These are phyloP conservation scores for Clavariopsis aquatica DNA, from an alignment of 495 filamentous ascomycete species.

Conservation along the genomic window DNA sequence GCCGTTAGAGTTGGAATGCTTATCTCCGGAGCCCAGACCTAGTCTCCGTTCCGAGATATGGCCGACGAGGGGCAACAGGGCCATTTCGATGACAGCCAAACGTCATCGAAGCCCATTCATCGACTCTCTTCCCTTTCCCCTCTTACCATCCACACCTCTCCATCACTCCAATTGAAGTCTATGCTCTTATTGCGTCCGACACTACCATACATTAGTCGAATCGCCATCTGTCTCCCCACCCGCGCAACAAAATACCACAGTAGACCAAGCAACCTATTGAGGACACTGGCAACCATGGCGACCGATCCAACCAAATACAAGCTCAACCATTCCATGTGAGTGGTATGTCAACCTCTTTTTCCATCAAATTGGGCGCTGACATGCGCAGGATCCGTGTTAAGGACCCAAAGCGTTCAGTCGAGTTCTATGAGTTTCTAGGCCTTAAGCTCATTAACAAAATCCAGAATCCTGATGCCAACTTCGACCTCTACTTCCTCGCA, in stretches of 20 bases:
- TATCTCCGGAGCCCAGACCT: not conserved
- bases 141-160: not conserved
- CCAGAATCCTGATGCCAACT: slow-evolving; percentile 74
- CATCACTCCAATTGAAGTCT: slow-evolving; percentile 2
- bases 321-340: slow-evolving; percentile 44
- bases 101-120: not conserved
- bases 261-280: not conserved
- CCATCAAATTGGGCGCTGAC: not conserved
- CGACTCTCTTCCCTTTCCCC: not conserved
- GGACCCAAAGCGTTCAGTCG: slow-evolving; percentile 87
- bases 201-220: not conserved
- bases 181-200: slow-evolving; percentile 20
- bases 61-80: slow-evolving; percentile 2
- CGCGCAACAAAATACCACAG: slow-evolving; percentile 9
- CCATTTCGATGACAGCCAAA: not conserved
- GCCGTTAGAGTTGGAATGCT: not conserved
- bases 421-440: slow-evolving; percentile 93
- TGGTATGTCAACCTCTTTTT: not conserved
- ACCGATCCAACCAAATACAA: slow-evolving; percentile 30
- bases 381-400: slow-evolving; percentile 82
- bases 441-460: slow-evolving; percentile 80
- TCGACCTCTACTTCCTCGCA: slow-evolving; percentile 84
- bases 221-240: not conserved
- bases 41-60: not conserved
- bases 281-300: slow-evolving; percentile 31